Base-by-base conservation (phyloP, 441 rosid genomes). In the Cnidoscolus chayamansa region DNA sequence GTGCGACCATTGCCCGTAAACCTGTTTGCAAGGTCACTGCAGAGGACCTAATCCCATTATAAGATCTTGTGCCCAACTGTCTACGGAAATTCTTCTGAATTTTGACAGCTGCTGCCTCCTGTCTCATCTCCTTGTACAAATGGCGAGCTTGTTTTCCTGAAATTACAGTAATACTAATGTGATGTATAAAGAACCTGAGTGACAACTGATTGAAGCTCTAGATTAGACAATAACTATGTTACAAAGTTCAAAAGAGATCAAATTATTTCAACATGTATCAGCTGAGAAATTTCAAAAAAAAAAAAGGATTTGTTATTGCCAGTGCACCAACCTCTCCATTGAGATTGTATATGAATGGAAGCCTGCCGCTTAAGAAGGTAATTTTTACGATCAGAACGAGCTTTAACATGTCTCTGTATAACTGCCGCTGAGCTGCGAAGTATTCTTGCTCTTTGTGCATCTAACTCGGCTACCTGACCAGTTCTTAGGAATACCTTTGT, bases 401-500 rank as follows among this genome's bases (percentile, higher is more conserved):
- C 75, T 81, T 81, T 86, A 71, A 68, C 51, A 69, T 77, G 80
- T 68, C 84, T 81, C 77, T 96, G 99, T 79, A 95, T 83, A 73
- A 84, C 78, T 75, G 66, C 80, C 51, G 96, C 97, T 31, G 93
- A 83, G 68, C 80, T 84, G 45, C 88, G 83, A 30, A 84, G 88
- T 48, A 78, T 51, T 77, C 75, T 81, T 63, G 85, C 78, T 80
- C 89, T 87, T 72, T 72, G 79, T n/a, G 91, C 84, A 84, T 94
- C 98, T 71, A 94, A 78, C 83, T 88, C 90, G 50, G 94, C 98
- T 89, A 88, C 86, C 72, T 89, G 94, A 61, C 91, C 92, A 76
- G 88, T 93, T 85, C 91, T 84, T 66, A 94, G 82, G 79, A 94
- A 94, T 72, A 94, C 81, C 80, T 86, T 89, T 70, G 81, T 84